Percentiles rank a stretch among this genome's conserved stretches.
These are phyloP conservation scores for Zhuliangozyma parablackwelliae DNA, from an alignment of 1,139 yeast species.

Conservation along the genomic window DNA sequence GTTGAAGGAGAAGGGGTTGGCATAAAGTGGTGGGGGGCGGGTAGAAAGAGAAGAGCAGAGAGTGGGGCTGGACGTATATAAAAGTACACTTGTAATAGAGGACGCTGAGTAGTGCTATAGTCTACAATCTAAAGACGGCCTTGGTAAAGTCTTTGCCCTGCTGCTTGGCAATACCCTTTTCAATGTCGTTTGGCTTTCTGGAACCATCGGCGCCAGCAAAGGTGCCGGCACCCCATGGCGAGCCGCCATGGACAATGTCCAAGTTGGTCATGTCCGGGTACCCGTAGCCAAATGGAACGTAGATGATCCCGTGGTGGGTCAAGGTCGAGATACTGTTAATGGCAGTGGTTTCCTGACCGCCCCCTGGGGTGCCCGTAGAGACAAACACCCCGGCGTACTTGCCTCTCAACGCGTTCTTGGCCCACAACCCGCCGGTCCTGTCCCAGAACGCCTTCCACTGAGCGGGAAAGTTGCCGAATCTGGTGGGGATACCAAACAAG, in stretches of 20 bases:
- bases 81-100: background rate
- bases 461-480: conserved; percentile 79
- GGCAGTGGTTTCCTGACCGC: conserved; percentile 76
- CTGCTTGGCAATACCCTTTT: conserved; percentile 54
- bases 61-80: background rate
- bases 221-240: conserved; percentile 89
- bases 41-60: background rate
- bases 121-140: conserved; percentile 21
- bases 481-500: conserved; percentile 78
- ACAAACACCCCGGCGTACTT: conserved; percentile 75
- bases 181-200: conserved; percentile 64
- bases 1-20: conserved; percentile 39
- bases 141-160: conserved; percentile 67
- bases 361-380: conserved; percentile 79
- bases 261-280: conserved; percentile 51
- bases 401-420: conserved; percentile 66
- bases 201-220: conserved; percentile 78
- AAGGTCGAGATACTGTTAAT: conserved; percentile 62
- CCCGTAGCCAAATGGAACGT: conserved; percentile 74
- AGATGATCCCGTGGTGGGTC: conserved; percentile 77
- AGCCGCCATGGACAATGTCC: conserved; percentile 74
- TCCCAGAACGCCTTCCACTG: conserved; percentile 84
- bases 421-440: conserved; percentile 81
- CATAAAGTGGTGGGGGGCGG: background rate
- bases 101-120: conserved; percentile 1